Evolutionary conservation across 129 eudicot species (phyloP), one percentile per base, ranked within the genome.

Genomic region (Flaveria sonorensis): DNA sequence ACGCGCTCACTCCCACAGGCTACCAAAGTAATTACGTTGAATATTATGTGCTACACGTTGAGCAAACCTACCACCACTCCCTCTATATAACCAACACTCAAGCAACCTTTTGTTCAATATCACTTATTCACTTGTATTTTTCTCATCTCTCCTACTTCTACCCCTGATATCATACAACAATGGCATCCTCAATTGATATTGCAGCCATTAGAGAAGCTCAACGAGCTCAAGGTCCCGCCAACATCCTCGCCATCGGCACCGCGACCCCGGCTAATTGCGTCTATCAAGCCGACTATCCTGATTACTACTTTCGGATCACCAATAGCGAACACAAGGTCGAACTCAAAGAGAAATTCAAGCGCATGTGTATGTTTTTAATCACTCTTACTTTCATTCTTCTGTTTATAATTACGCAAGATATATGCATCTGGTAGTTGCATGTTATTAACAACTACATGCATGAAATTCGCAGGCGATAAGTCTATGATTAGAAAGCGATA

Each of bases 401-500:
- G 6, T 36, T 36, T 36, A 36, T 36, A 36, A 36, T 36, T 36
- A 36, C 40, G 40, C 7, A 36, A 36, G 40, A 6, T 36, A 36
- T 5, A 36, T 36, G 1, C 5, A 6, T 36, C 0, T 50, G 55
- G 3, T 50, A 16, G 7, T 6, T 9, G 19, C 19, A 50, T 10
- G 0, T 21, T 69, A 42, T 20, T 39, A 55, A 70, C 15, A 26
- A 1, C n/a, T 24, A 32, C 11, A 18, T 71, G 78, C 55, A 71
- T 79, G 75, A 26, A 52, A 42, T 66, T 65, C 51, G 46, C 81
- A 83, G 83, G 81, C 51, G 93, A 89, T 16, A 89, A 89, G 28
- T 89, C 93, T 0, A 84, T 76, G 87, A 88, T 88, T 70, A 84
- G 81, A 62, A 88, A 84, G 64, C 85, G 93, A n/a, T 81, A 86